Conservation (phyloP, 306 rosid species). For the Albizia julibrissin region DNA sequence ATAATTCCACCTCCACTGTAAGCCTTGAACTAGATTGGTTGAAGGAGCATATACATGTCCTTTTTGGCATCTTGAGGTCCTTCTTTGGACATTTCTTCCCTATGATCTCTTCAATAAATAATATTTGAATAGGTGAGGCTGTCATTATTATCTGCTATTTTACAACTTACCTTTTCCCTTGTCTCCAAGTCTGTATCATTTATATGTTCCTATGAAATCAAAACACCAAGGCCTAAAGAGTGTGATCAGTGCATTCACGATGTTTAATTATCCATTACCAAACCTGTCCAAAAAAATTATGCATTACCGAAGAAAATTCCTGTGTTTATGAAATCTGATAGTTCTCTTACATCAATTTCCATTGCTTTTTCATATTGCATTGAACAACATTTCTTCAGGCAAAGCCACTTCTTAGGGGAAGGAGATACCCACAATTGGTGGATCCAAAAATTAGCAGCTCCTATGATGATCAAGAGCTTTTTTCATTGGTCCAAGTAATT, state of each 20-base stretch:
- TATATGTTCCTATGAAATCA: background rate
- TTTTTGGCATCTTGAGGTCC: background rate
- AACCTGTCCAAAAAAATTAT: background rate
- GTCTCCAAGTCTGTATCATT: background rate
- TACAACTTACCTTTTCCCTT: background rate
- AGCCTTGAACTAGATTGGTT: background rate
- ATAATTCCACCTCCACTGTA: background rate
- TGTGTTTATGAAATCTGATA: background rate
- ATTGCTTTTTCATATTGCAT: constrained; percentile 11
- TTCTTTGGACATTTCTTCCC: background rate
- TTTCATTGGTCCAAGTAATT: constrained; percentile 34
- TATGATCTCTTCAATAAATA: background rate
- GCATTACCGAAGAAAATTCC: background rate
- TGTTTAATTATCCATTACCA: background rate
- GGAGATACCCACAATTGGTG: constrained; percentile 36
- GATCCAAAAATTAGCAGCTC: constrained; percentile 40
- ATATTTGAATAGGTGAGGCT: background rate
- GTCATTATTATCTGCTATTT: background rate
- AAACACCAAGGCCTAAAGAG: background rate
- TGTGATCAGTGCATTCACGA: background rate
- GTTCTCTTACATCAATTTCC: background rate
- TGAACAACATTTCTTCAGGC: constrained; percentile 38
- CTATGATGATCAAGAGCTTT: constrained; percentile 42
- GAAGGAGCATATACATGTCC: background rate
- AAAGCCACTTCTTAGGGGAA: constrained; percentile 39